These are phyloP conservation scores for Quercus rubra DNA, from an alignment of 306 rosid genomes.

Conservation along the genomic window DNA sequence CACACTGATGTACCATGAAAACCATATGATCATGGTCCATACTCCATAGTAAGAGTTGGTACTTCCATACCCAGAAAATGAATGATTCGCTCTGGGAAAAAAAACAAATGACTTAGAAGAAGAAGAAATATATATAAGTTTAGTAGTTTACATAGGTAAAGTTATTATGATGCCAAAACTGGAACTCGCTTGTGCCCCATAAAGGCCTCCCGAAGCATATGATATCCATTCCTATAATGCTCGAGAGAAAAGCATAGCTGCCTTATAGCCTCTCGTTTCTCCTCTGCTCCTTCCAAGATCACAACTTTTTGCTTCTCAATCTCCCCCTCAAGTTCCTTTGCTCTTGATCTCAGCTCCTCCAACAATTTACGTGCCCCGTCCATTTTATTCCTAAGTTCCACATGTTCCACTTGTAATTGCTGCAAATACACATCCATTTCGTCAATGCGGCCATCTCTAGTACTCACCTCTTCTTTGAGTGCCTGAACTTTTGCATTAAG, in stretches of 20 bases:
- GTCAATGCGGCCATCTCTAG: conserved; percentile 42
- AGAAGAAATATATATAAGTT: no score
- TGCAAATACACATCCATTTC: conserved; percentile 43
- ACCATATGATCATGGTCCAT: conserved; percentile 1
- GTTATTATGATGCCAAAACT: conserved; percentile 49
- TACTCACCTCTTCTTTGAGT: conserved; percentile 37
- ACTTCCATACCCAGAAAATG: conserved; percentile 8
- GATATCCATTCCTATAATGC: conserved; percentile 65
- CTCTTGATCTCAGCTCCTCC: conserved; percentile 48
- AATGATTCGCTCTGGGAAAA: neutral
- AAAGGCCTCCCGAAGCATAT: conserved; percentile 57
- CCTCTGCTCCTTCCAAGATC: conserved; percentile 77
- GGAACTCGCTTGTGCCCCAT: conserved; percentile 55
- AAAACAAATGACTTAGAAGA: neutral
- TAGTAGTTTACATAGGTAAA: conserved; percentile 4
- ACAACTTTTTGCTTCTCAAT: conserved; percentile 56
- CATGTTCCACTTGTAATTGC: conserved; percentile 51
- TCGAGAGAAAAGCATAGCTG: conserved; percentile 88
- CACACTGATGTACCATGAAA: neutral
- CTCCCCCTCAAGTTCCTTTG: conserved; percentile 55
- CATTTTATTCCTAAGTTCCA: conserved; percentile 36
- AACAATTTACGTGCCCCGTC: conserved; percentile 43
- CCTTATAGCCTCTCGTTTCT: conserved; percentile 84
- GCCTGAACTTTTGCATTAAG: conserved; percentile 36
- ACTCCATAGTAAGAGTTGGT: neutral